A percentile compares a stretch with the other conserved stretches of the same genome.
phyloP scores from a whole-genome alignment of 2,329 filamentous ascomycete species.

The Exserohilum rostratum region DNA sequence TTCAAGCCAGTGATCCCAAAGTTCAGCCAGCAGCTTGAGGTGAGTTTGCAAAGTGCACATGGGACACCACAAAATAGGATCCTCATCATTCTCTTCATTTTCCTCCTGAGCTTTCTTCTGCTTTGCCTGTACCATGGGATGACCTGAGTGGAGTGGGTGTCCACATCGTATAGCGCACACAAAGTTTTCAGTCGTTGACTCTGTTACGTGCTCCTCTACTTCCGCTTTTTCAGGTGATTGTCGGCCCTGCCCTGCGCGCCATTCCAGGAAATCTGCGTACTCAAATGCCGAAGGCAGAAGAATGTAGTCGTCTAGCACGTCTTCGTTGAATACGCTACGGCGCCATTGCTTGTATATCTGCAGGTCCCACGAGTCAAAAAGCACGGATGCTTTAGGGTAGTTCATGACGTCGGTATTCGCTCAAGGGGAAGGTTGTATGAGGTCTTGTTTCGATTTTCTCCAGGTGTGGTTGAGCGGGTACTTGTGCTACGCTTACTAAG shows the following conservation, averaged over 20 bases:
- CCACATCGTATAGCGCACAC: neutral
- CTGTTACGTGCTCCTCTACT: no score
- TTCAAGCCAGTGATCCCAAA: conserved; percentile 9
- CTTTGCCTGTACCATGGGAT: neutral
- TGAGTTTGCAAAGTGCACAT: conserved; percentile 15
- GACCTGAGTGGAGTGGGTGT: conserved; percentile 9
- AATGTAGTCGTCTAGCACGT: neutral
- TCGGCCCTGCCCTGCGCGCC: conserved; percentile 1
- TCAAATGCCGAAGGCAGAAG: conserved; percentile 13
- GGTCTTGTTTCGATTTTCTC: no score
- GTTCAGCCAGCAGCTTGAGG: conserved; percentile 4
- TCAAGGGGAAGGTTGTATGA: no score
- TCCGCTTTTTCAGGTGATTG: neutral
- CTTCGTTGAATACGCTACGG: neutral
- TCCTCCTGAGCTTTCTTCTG: neutral
- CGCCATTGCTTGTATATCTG: conserved; percentile 3
- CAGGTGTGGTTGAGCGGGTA: no score
- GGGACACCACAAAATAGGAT: conserved; percentile 3
- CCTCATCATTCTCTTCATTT: neutral
- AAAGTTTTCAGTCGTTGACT: neutral
- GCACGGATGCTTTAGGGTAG: neutral
- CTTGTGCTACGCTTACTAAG: no score
- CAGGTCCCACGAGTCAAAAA: neutral
- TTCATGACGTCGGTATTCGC: neutral
- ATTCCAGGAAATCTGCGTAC: conserved; percentile 11